These are phyloP conservation scores for Mycena amicta DNA, from an alignment of 768 basidiomycete genomes.

Conservation along the genomic window DNA sequence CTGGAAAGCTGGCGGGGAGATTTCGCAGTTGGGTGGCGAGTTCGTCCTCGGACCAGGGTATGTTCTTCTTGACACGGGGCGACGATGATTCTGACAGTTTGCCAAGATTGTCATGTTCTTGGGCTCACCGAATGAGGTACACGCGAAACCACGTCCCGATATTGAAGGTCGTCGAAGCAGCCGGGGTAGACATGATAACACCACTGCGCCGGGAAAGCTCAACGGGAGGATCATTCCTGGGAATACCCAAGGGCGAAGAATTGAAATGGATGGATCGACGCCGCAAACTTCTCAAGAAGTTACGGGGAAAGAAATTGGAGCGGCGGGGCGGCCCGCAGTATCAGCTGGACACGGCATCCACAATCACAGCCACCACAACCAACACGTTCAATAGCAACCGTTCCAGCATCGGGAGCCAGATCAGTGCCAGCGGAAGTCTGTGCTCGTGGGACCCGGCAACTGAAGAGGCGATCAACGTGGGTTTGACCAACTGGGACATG, in stretches of 20 bases:
- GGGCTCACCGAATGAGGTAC: constrained; percentile 66
- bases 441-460: constrained; percentile 14
- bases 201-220: constrained; percentile 6
- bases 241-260: constrained; percentile 18
- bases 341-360: constrained; percentile 11
- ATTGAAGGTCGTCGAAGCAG: constrained; percentile 50
- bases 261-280: constrained; percentile 21
- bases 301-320: constrained; percentile 16
- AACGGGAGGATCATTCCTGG: constrained; percentile 15
- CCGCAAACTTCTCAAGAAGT: constrained; percentile 9
- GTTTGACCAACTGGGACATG: constrained; percentile 5
- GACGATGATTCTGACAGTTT: constrained; percentile 4
- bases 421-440: not conserved
- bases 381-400: constrained; percentile 5
- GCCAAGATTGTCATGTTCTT: constrained; percentile 51
- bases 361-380: not conserved
- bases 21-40: constrained; percentile 71
- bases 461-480: constrained; percentile 19
- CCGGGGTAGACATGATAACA: constrained; percentile 41
- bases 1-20: constrained; percentile 60
- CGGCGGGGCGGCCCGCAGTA: constrained; percentile 14
- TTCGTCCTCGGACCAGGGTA: constrained; percentile 70
- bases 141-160: constrained; percentile 62
- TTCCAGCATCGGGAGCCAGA: not conserved
- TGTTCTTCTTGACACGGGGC: constrained; percentile 16